Evolutionary conservation across 768 basidiomycete genomes (phyloP).

Genomic region (Leccinum uliginosum): DNA sequence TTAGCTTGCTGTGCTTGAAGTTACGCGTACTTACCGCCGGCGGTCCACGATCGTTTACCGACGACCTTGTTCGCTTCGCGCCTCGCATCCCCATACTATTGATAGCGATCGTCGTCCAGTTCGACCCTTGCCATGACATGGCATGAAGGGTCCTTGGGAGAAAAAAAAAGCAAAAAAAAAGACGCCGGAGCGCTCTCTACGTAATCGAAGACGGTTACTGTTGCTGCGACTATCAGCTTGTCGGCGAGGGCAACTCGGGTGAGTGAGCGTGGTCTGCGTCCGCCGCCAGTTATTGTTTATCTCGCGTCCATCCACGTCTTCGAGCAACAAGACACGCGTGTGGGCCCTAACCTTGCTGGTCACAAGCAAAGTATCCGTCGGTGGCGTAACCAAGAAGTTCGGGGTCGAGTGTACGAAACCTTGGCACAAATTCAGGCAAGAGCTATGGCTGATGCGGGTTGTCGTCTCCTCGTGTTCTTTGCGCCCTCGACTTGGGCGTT

Average conservation of each 20-base stretch:
- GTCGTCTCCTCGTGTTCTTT: constrained; percentile 1
- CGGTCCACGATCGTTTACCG: background rate
- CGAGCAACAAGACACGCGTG: background rate
- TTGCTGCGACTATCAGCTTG: constrained; percentile 2
- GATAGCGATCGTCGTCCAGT: background rate
- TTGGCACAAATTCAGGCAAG: background rate
- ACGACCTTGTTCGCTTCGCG: background rate
- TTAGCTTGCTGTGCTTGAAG: background rate
- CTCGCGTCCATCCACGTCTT: background rate
- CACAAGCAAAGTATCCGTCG: background rate
- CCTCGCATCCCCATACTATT: background rate
- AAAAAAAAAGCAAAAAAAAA: background rate
- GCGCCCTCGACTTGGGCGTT: constrained; percentile 4
- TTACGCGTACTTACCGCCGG: background rate
- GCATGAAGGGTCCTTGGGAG: background rate
- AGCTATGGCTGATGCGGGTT: background rate
- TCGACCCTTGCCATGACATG: background rate
- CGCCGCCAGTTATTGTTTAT: background rate
- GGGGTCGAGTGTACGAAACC: background rate
- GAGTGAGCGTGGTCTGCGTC: background rate
- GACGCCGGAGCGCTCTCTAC: background rate
- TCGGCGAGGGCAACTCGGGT: background rate
- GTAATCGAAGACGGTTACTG: constrained; percentile 17
- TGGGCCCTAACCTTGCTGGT: background rate
- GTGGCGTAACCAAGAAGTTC: background rate